Evolutionary conservation across 2,329 filamentous ascomycete species (phyloP), one percentile per base, ranked within the genome.

Genomic region (Phyllosticta paracitricarpa): DNA sequence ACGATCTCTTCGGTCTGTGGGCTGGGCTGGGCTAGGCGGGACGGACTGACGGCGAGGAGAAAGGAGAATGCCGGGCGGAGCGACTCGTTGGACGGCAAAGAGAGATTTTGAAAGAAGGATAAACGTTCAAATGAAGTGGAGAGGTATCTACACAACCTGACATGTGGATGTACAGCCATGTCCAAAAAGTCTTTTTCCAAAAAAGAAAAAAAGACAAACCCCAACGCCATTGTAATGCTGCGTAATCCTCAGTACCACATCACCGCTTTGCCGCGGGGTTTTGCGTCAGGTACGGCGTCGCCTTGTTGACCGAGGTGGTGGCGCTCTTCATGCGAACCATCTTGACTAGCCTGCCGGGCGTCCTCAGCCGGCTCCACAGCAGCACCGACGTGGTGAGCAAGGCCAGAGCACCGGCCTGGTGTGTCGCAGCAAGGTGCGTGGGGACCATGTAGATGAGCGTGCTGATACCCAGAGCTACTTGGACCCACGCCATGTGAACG

Each of bases 401-500:
- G 2, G 89, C 90, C 66, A 99, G 77, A 63, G 87, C 89, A 51
- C 94, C 93, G 1, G 94, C 94, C 76, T 99, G 94, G 74, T 99
- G 94, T 7, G 90, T 86, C 2, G 93, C 91, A 0, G 93, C 94
- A 9, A 99, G 79, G 64, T 88, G 87, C 2, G 88, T 88, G 4
- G 95, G 94, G 0, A 99, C 92, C 73, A 99, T 87, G 77, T 97
- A 97, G 68, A 96, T 87, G 63, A 99, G 81, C 0, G 94, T 99
- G 65, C 82, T 85, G 73, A 99, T 96, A 25, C 94, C 94, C 4
- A 99, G 83, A 0, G 85, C 80, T 26, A 91, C 92, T 76, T 99
- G 94, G 66, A 95, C 64, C 62, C 82, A 84, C 2, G 89, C 91
- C 19, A 97, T 84, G 69, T 94, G 91, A 22, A 97, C 84, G 12